phyloP scores from a whole-genome alignment of 2,329 filamentous ascomycete species.

The Rugonectria rugulosa region DNA sequence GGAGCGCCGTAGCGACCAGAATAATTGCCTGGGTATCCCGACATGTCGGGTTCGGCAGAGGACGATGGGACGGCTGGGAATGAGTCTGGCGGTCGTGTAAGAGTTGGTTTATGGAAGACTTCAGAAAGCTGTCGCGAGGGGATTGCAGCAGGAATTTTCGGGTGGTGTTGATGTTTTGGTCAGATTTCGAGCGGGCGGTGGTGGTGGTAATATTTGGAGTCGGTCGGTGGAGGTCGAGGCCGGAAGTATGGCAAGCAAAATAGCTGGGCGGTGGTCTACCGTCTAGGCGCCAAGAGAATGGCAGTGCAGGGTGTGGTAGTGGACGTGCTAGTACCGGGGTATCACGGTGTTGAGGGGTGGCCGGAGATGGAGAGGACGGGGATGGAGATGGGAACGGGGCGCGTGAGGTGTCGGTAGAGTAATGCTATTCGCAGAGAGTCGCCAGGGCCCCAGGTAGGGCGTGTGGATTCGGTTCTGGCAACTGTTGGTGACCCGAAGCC shows the following conservation, averaged over 20 bases:
- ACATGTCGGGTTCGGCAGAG: constrained; percentile 54
- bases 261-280: constrained; percentile 14
- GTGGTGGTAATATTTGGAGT: constrained; percentile 14
- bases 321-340: constrained; percentile 8
- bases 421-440: no score
- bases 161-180: constrained; percentile 17
- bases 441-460: no score
- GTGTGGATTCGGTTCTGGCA: constrained; percentile 6
- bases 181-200: constrained; percentile 5
- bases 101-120: no score
- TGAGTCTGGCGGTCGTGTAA: not conserved
- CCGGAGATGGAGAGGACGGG: no score
- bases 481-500: not conserved
- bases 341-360: constrained; percentile 8
- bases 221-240: constrained; percentile 18
- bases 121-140: constrained; percentile 1
- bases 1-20: constrained; percentile 53
- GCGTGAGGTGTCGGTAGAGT: constrained; percentile 12
- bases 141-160: constrained; percentile 3
- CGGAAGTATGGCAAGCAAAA: constrained; percentile 16
- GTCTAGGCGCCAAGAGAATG: constrained; percentile 19
- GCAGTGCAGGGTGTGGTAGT: constrained; percentile 17
- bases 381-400: no score
- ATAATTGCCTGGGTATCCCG: constrained; percentile 67
- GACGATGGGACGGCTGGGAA: constrained; percentile 2